Percentiles rank a stretch among this genome's conserved stretches.
phyloP scores from a whole-genome alignment of 257 asterid genomes.

The Salvia hispanica region DNA sequence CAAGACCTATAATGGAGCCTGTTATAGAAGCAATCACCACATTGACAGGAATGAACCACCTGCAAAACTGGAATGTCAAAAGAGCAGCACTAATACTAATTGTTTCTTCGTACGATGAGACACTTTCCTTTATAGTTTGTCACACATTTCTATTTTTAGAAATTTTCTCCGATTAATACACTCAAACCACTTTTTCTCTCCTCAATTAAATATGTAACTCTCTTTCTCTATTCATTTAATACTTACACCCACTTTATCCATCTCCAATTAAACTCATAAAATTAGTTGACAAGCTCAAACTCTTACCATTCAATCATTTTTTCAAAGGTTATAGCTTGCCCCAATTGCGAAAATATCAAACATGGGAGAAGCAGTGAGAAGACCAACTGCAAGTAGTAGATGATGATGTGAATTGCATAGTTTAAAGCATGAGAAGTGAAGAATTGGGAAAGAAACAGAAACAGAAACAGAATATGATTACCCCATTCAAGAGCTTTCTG shows the following conservation, averaged over 20 bases:
- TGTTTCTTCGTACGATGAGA: neutral
- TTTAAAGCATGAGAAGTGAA: constrained; percentile 8
- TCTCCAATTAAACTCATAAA: too few species aligned
- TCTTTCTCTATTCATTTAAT: too few species aligned
- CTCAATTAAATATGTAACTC: too few species aligned
- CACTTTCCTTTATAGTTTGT: too few species aligned
- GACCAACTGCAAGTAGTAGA: constrained; percentile 65
- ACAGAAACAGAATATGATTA: constrained; percentile 36
- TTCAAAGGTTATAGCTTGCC: constrained; percentile 77
- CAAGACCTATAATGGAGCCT: constrained; percentile 85
- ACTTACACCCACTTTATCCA: too few species aligned
- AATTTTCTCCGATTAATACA: too few species aligned
- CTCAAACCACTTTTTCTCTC: too few species aligned
- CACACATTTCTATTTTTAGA: too few species aligned
- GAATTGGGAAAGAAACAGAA: neutral
- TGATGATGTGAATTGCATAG: neutral
- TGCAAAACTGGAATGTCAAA: constrained; percentile 41
- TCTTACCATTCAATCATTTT: constrained; percentile 80
- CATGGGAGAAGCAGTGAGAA: constrained; percentile 97
- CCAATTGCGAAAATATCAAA: constrained; percentile 93
- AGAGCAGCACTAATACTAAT: constrained; percentile 23
- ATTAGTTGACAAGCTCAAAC: neutral
- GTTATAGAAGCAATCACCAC: constrained; percentile 74
- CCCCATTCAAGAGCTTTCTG: constrained; percentile 98
- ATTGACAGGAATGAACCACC: constrained; percentile 99